These are phyloP conservation scores for Phenoliferia sp. DNA, from an alignment of 1,284 basidiomycete species.

Conservation along the genomic window DNA sequence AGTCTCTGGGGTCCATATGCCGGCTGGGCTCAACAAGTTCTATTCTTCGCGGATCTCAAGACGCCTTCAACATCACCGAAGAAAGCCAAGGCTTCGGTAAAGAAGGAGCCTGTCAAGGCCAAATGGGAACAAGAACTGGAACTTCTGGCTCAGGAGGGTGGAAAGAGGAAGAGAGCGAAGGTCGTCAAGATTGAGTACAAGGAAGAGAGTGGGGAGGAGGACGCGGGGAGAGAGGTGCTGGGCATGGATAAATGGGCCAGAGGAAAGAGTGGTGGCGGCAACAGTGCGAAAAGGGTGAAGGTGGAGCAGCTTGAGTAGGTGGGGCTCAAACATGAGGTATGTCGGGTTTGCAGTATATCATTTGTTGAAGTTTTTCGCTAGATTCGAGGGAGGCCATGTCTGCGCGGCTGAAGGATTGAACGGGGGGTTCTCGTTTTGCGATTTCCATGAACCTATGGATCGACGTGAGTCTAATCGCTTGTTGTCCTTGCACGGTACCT, in stretches of 20 bases:
- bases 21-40: slow-evolving; percentile 87
- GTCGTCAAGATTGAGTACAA: not conserved
- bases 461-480: no score
- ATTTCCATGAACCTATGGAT: no score
- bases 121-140: slow-evolving; percentile 5
- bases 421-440: no score
- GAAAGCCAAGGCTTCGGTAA: not conserved
- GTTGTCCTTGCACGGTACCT: no score
- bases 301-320: no score
- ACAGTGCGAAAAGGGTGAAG: not conserved
- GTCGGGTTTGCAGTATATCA: no score
- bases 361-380: no score
- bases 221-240: not conserved
- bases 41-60: slow-evolving; percentile 55
- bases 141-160: not conserved
- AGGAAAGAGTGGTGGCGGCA: not conserved
- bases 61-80: not conserved
- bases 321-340: no score
- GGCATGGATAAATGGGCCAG: not conserved
- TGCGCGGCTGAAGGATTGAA: no score
- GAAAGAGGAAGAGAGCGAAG: not conserved
- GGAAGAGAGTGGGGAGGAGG: not conserved
- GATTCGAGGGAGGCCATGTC: no score
- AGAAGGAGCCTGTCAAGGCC: not conserved
- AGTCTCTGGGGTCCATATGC: slow-evolving; percentile 68